These are phyloP conservation scores for Aspergillus chevalieri DNA, from an alignment of 2,329 filamentous ascomycete genomes.

Conservation along the genomic window DNA sequence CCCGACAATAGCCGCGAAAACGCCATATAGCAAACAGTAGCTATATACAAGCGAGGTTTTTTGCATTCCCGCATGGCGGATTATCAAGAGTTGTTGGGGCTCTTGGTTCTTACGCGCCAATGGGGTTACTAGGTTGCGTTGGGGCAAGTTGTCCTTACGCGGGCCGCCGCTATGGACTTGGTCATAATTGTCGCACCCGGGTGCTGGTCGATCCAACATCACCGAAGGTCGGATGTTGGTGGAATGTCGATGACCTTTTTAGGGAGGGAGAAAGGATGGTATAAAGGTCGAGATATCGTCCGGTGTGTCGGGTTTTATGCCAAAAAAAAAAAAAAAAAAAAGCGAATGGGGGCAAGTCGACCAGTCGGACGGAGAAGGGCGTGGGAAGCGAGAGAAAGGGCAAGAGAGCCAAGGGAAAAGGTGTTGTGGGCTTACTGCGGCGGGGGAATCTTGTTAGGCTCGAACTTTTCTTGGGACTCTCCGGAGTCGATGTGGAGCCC, in stretches of 20 bases:
- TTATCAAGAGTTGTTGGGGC: background rate
- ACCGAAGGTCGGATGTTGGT: too few relatives aligned
- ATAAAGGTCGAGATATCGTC: too few relatives aligned
- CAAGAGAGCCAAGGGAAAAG: background rate
- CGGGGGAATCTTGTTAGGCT: background rate
- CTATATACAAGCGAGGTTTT: background rate
- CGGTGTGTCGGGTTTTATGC: too few relatives aligned
- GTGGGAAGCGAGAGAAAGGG: background rate
- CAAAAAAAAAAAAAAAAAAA: too few relatives aligned
- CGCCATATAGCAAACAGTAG: background rate
- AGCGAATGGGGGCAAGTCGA: too few relatives aligned
- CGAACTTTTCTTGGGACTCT: background rate
- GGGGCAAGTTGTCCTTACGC: background rate
- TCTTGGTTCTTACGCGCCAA: background rate
- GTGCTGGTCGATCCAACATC: background rate
- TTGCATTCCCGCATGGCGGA: background rate
- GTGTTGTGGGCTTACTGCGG: background rate
- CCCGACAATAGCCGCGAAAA: background rate
- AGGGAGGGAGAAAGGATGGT: too few relatives aligned
- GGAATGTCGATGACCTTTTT: too few relatives aligned
- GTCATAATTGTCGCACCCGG: background rate
- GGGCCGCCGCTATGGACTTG: background rate
- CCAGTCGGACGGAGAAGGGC: background rate
- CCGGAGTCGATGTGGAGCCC: conserved; percentile 11
- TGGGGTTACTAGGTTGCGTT: background rate